A percentile compares a stretch with the other conserved stretches of the same genome.
Evolutionary conservation across 148 eudicot genomes (phyloP).

Genomic region (Cornus suecica): DNA sequence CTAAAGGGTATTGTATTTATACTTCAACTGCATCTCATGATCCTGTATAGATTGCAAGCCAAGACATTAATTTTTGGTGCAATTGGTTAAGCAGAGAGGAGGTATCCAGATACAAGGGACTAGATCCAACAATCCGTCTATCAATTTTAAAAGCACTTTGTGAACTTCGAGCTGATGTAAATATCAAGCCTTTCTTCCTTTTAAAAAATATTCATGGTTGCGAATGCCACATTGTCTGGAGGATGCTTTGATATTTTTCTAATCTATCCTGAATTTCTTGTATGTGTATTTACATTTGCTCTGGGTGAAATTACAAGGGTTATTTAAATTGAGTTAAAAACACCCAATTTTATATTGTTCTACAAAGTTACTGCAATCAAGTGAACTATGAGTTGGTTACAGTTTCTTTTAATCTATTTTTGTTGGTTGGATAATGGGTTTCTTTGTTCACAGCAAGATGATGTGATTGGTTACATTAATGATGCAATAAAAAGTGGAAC

Average conservation of each 20-base stretch:
- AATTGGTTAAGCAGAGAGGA: slow-evolving; percentile 58
- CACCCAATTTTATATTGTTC: not conserved
- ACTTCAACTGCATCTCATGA: slow-evolving; percentile 3
- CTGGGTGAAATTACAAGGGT: not conserved
- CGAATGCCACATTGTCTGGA: not conserved
- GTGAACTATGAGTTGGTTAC: not conserved
- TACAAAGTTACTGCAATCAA: slow-evolving; percentile 4
- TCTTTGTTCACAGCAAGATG: slow-evolving; percentile 62
- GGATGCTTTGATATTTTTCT: not conserved
- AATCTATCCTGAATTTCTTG: not conserved
- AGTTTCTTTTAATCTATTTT: not conserved
- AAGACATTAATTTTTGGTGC: slow-evolving; percentile 2
- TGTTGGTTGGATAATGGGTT: slow-evolving; percentile 4
- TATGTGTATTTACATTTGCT: too few species aligned
- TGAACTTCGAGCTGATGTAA: slow-evolving; percentile 78
- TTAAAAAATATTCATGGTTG: not conserved
- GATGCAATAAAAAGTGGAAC: slow-evolving; percentile 53
- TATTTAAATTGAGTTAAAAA: not conserved
- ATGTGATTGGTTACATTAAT: slow-evolving; percentile 51
- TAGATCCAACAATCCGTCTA: slow-evolving; percentile 70
- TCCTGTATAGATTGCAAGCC: not conserved
- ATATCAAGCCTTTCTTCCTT: not conserved
- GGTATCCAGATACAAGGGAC: slow-evolving; percentile 66
- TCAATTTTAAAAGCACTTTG: slow-evolving; percentile 81
- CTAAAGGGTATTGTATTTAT: slow-evolving; percentile 58